Evolutionary conservation across 1,139 yeast genomes (phyloP), one percentile per base, ranked within the genome.

Genomic region (Debaryomycetaceae sp.): DNA sequence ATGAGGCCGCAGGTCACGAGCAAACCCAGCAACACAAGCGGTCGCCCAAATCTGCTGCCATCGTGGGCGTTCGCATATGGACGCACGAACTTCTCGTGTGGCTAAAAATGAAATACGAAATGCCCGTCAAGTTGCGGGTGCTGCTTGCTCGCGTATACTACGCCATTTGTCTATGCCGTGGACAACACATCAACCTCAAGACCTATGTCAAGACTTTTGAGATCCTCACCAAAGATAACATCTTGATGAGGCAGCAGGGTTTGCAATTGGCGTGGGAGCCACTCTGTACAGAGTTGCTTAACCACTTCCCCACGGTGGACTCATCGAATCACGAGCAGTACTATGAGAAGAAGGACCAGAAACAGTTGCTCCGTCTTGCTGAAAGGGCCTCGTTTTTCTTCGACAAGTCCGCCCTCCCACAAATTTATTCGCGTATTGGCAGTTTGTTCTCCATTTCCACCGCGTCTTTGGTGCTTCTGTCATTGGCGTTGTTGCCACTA

Each of bases 61-160:
- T 83, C 4, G 78, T 83, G 7, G 74, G 81, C 25, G 81, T 85
- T 7, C 71, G 82, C 34, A 85, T 83, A 39, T 89, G 96, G 96
- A 83, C 96, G 0, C 80, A 84, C 36, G 96, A 88, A 51, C 67
- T 91, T 40, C 70, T 78, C 35, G 80, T 83, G 26, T 83, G 96
- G 77, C 58, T 88, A 39, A 74, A 74, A 41, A 80, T 83, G 76
- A 86, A 86, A 51, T 80, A 83, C 46, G 84, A 82, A 34, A 70
- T 91, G 65, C 97, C 98, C 0, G 46, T 86, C 13, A 49, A 65
- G 2, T 59, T 79, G 28, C 68, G 91, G 35, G 65, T 78, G 19
- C 64, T 74, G 3, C 66, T 91, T 32, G 78, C 88, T 1, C 65
- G 68, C 35, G 83, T 86, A 1, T 89, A 78, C 48, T 89, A 78